Evolutionary conservation across 139 green algal genomes (phyloP).

Genomic region (Picochlorum sp.): DNA sequence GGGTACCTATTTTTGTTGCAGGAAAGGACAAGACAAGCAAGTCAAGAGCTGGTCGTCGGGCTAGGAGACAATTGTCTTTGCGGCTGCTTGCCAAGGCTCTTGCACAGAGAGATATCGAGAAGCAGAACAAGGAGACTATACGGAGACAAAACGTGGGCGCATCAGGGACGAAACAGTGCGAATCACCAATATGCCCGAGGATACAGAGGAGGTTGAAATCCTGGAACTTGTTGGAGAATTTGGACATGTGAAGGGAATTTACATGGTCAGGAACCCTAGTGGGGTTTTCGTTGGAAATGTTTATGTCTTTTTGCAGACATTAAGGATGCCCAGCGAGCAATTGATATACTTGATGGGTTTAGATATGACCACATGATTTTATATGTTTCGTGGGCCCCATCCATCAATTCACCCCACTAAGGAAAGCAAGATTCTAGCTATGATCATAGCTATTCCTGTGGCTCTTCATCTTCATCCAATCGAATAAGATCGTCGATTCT

Average conservation of each 20-base stretch:
- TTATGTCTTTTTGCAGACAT: slow-evolving; percentile 93
- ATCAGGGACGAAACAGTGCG: slow-evolving; percentile 83
- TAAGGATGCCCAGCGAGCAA: slow-evolving; percentile 81
- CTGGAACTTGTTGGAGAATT: slow-evolving; percentile 92
- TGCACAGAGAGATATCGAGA: slow-evolving; percentile 27
- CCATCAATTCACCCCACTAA: slow-evolving; percentile 12
- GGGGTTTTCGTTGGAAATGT: slow-evolving; percentile 87
- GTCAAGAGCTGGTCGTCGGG: slow-evolving; percentile 1
- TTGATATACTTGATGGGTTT: slow-evolving; percentile 85
- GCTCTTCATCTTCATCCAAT: slow-evolving; percentile 60
- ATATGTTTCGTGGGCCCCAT: slow-evolving; percentile 82
- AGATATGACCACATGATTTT: slow-evolving; percentile 99
- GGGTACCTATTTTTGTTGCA: too few species aligned
- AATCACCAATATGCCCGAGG: slow-evolving; percentile 95
- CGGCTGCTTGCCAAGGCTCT: too few species aligned
- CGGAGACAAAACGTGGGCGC: slow-evolving; percentile 20
- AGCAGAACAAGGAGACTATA: slow-evolving; percentile 15
- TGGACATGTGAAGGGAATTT: slow-evolving; percentile 83
- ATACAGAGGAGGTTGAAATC: slow-evolving; percentile 85
- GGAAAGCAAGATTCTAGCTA: too few species aligned
- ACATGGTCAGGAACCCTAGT: slow-evolving; percentile 91
- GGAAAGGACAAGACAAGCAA: too few species aligned
- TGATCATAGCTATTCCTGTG: slow-evolving; percentile 17
- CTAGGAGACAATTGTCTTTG: neutral
- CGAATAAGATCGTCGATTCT: slow-evolving; percentile 97